Conservation (phyloP, 164 flowering plant species). For the Nelumbo lutea region DNA sequence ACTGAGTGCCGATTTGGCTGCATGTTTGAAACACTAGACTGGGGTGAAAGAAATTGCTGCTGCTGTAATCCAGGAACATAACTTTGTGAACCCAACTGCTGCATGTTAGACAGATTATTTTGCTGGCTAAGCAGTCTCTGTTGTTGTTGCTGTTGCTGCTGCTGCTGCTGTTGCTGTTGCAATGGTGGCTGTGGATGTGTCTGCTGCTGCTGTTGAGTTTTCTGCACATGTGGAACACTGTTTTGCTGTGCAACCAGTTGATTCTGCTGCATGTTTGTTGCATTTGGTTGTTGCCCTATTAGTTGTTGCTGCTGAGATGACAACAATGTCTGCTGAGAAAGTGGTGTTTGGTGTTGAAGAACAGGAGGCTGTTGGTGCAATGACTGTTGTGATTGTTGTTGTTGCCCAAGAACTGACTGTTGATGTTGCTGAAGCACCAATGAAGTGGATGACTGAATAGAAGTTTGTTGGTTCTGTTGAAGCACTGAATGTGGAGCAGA, state of each 20-base stretch:
- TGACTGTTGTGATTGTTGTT: constrained; percentile 42
- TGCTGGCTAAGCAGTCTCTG: constrained; percentile 37
- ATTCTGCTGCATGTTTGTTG: constrained; percentile 60
- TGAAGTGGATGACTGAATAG: constrained; percentile 50
- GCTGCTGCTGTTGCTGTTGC: constrained; percentile 17
- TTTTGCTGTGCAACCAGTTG: constrained; percentile 50
- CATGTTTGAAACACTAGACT: constrained; percentile 52
- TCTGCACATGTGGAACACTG: neutral
- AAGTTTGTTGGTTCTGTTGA: constrained; percentile 63
- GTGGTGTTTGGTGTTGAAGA: constrained; percentile 56
- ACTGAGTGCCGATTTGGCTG: constrained; percentile 58
- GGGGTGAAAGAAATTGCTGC: constrained; percentile 51
- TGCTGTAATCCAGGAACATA: constrained; percentile 54
- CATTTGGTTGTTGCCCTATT: constrained; percentile 51
- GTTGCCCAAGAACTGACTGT: constrained; percentile 61
- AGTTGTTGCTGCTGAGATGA: constrained; percentile 56
- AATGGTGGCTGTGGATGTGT: too few species aligned
- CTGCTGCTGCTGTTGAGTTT: neutral
- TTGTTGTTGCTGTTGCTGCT: constrained; percentile 24
- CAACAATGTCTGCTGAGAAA: constrained; percentile 44
- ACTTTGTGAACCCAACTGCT: constrained; percentile 51
- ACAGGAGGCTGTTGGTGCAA: constrained; percentile 41
- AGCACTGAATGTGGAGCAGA: constrained; percentile 38
- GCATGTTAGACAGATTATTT: constrained; percentile 48
- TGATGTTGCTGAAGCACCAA: constrained; percentile 63